Percentiles rank a stretch among this genome's conserved stretches.
Conservation (phyloP, 257 asterid genomes). For the Fraxinus anomala region DNA sequence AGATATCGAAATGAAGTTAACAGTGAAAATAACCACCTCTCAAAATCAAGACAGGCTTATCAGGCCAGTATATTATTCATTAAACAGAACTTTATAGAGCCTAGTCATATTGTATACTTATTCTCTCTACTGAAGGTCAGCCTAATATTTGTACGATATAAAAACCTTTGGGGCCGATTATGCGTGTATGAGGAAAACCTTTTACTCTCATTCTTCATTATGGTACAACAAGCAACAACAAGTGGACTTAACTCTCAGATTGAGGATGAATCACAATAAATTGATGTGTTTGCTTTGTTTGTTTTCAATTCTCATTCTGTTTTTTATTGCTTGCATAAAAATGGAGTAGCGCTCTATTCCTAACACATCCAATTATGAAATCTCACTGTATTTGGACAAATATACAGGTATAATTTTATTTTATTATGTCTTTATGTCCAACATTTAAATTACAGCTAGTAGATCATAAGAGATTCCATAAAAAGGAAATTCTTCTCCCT, state of each 20-base stretch:
- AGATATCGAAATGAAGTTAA: not conserved
- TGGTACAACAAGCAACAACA: not conserved
- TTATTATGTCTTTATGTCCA: not conserved
- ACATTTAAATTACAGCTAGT: not conserved
- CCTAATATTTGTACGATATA: not conserved
- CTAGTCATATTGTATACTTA: no score
- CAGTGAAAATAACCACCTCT: not conserved
- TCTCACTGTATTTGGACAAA: not conserved
- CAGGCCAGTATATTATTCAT: not conserved
- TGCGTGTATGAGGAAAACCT: not conserved
- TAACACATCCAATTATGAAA: not conserved
- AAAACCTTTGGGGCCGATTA: not conserved
- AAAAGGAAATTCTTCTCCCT: not conserved
- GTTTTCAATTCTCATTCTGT: no score
- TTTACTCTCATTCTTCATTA: not conserved
- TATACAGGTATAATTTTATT: not conserved
- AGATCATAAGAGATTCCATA: no score
- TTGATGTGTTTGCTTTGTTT: not conserved
- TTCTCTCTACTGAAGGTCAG: no score
- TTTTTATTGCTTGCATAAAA: no score
- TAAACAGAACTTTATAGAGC: no score
- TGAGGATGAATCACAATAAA: not conserved
- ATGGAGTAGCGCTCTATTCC: no score
- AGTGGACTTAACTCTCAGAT: not conserved
- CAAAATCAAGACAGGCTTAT: constrained; percentile 6